These are phyloP conservation scores for Ophiorrhiza pumila DNA, from an alignment of 257 asterid species.

Conservation along the genomic window DNA sequence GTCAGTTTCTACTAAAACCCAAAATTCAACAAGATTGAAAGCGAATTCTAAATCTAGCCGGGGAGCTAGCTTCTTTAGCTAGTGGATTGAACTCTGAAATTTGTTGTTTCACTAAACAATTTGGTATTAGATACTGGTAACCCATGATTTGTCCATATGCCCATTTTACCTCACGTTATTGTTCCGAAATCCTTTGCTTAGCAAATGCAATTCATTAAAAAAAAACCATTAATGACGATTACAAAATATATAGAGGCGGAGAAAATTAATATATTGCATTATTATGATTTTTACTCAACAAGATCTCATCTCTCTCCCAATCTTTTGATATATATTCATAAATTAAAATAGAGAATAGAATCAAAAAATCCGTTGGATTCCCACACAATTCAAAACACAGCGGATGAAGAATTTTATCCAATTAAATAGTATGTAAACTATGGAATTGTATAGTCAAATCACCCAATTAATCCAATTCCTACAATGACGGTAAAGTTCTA, in stretches of 20 bases:
- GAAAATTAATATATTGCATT: neutral
- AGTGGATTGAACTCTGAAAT: constrained; percentile 26
- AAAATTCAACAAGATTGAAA: too few species aligned
- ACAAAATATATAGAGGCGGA: neutral
- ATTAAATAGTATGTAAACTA: constrained; percentile 24
- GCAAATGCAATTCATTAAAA: constrained; percentile 22
- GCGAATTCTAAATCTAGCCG: too few species aligned
- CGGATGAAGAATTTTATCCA: constrained; percentile 21
- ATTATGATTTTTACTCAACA: too few species aligned
- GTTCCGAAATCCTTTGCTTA: constrained; percentile 28
- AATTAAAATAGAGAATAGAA: too few species aligned
- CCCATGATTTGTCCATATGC: constrained; percentile 26
- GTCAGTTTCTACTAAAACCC: too few species aligned
- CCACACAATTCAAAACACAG: constrained; percentile 26
- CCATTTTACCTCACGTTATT: constrained; percentile 28
- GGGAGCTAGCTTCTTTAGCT: constrained; percentile 33
- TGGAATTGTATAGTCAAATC: constrained; percentile 23
- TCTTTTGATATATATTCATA: too few species aligned
- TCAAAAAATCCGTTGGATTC: too few species aligned
- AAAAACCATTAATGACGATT: neutral
- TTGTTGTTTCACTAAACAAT: constrained; percentile 14
- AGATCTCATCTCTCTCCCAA: constrained; percentile 27
- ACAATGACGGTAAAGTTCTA: constrained; percentile 24
- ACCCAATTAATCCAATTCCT: constrained; percentile 32
- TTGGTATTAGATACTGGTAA: constrained; percentile 20